Base-by-base conservation (phyloP, 805 yeast genomes). In the Saccharomycopsis oosterbeekiorum region DNA sequence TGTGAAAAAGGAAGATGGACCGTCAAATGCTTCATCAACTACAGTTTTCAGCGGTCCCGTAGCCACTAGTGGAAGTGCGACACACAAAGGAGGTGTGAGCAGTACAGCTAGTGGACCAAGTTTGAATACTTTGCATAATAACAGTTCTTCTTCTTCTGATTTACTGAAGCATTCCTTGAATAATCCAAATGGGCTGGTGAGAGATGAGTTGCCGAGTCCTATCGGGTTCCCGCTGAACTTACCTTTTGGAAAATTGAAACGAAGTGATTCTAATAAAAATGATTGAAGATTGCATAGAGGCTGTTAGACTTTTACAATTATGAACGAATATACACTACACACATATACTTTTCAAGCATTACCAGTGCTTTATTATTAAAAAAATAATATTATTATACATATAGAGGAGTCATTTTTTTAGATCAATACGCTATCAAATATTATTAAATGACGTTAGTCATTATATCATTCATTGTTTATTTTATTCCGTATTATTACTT, bases 151-250 rank as follows among this genome's bases (percentile, higher is more conserved):
- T 37, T 47, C 53, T 24, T 47, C 53, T 47, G 53, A 47, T 37
- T 55, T 63, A 24, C 58, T 59, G 26, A 63, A 63, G 26, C 65
- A 63, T 17, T 60, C 64, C 26, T 53, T 63, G 40, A 63, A 60
- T 34, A 63, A 63, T 54, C 65, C 65, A 1, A 58, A 63, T 36
- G 65, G 65, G 5, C 59, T 59, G n/a, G 61, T 58, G 19, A 63
- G 59, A 43, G 65, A 63, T 29, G 65, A 63, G 21, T 37, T 63
- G 1, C 65, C 65, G 2, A 63, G 65, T 39, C 65, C 65, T 5
- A 60, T 63, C 8, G 62, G 58, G 34, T 57, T 39, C 12, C 62
- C 24, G 58, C 56, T 26, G 59, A 56, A 21, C 26, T 43, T 47
- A 8, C 59, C 61, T n/a, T 61, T 61, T 58, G 60, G 60, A 4